Conservation (phyloP, 345 rosid genomes). For the Turritis glabra region DNA sequence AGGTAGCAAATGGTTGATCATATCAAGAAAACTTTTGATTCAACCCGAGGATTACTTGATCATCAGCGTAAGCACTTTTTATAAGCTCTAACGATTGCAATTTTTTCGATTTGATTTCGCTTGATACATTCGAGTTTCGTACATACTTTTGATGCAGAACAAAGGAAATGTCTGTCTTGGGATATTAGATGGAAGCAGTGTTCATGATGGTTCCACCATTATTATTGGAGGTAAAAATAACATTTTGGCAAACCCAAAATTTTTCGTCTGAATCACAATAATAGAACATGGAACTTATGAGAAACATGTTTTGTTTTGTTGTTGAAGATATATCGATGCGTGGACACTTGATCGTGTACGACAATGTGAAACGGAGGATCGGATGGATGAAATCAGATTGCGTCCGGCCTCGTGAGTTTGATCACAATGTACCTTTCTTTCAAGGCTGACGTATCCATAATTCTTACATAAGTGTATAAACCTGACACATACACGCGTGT, state of each 20-base stretch:
- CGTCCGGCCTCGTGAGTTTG: slow-evolving; percentile 41
- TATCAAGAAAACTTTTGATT: slow-evolving; percentile 58
- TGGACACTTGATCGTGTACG: slow-evolving; percentile 71
- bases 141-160: slow-evolving; percentile 48
- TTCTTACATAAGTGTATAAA: not conserved
- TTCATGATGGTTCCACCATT: slow-evolving; percentile 73
- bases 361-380: slow-evolving; percentile 67
- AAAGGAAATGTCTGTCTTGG: slow-evolving; percentile 89
- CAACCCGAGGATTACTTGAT: slow-evolving; percentile 84
- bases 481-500: not conserved
- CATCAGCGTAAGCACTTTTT: slow-evolving; percentile 58
- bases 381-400: slow-evolving; percentile 83
- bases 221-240: slow-evolving; percentile 74
- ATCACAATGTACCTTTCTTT: slow-evolving; percentile 26
- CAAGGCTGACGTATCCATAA: slow-evolving; percentile 14
- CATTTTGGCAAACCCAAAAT: not conserved
- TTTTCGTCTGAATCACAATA: not conserved
- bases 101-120: not conserved
- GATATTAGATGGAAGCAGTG: slow-evolving; percentile 82
- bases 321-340: slow-evolving; percentile 75
- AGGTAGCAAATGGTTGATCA: slow-evolving; percentile 89
- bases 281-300: not conserved
- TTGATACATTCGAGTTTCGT: not conserved
- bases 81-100: not conserved
- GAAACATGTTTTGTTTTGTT: not conserved